A percentile compares a stretch with the other conserved stretches of the same genome.
phyloP scores from a whole-genome alignment of 2,329 filamentous ascomycete genomes.

The Colletotrichum falcatum region DNA sequence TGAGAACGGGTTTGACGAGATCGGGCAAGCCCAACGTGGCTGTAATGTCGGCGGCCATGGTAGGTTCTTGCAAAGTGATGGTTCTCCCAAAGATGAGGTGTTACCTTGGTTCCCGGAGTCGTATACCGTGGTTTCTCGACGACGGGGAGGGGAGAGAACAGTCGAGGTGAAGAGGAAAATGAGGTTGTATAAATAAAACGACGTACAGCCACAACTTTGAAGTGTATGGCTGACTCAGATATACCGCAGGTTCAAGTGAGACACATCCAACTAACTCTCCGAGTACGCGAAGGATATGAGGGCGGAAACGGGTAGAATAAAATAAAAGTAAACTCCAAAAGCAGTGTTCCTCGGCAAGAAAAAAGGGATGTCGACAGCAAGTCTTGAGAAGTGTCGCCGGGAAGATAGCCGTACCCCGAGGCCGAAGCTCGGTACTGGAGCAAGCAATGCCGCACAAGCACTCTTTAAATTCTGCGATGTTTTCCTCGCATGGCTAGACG shows the following conservation, averaged over 20 bases:
- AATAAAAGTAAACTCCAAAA: background rate
- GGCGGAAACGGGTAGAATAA: background rate
- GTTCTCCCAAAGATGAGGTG: background rate
- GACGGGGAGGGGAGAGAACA: background rate
- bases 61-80: background rate
- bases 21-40: conserved; percentile 29
- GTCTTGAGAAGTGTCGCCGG: background rate
- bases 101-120: background rate
- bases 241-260: conserved; percentile 10
- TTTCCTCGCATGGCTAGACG: conserved; percentile 1
- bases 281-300: conserved; percentile 17
- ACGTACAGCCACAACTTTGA: conserved; percentile 8
- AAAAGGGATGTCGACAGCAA: background rate
- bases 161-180: background rate
- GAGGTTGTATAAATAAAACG: conserved; percentile 31
- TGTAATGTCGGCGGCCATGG: conserved; percentile 30
- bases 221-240: conserved; percentile 22
- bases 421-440: background rate
- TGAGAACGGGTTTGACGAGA: conserved; percentile 18
- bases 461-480: background rate
- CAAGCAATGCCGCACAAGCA: background rate
- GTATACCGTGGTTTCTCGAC: background rate
- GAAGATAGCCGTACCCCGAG: background rate
- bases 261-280: conserved; percentile 2
- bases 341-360: conserved; percentile 12